Conservation (phyloP, 495 filamentous ascomycete species). For the Entonaema liquescens region DNA sequence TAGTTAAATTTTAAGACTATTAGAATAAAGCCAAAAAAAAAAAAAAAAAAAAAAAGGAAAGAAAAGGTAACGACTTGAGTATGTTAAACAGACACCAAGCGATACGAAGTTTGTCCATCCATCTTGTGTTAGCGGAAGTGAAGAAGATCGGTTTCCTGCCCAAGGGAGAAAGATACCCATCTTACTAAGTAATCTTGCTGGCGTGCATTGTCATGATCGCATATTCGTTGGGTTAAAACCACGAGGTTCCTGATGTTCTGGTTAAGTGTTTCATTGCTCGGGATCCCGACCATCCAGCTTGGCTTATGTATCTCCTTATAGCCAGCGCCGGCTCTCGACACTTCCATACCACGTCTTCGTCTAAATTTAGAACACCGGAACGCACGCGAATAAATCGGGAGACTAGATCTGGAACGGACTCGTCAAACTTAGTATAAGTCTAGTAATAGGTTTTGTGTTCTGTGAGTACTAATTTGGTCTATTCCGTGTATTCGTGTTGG, state of each 20-base stretch:
- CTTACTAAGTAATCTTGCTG: not conserved
- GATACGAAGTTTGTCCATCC: too few species aligned
- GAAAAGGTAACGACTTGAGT: too few species aligned
- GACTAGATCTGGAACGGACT: not conserved
- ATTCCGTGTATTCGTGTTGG: not conserved
- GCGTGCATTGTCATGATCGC: not conserved
- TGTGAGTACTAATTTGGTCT: not conserved
- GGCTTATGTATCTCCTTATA: not conserved
- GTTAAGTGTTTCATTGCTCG: constrained; percentile 30
- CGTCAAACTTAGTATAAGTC: not conserved
- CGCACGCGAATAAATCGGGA: not conserved
- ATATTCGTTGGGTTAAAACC: not conserved
- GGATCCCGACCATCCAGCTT: constrained; percentile 28
- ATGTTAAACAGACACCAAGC: too few species aligned
- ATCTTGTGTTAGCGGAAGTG: not conserved
- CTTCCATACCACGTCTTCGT: not conserved
- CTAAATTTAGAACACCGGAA: constrained; percentile 1
- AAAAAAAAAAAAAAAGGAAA: too few species aligned
- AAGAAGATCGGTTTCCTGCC: not conserved
- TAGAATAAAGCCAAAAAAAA: too few species aligned
- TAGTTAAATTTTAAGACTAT: not conserved
- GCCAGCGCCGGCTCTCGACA: not conserved
- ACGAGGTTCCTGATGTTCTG: not conserved
- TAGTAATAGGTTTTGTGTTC: not conserved
- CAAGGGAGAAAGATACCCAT: not conserved